Percentiles rank a stretch among this genome's conserved stretches.
phyloP scores from a whole-genome alignment of 1,284 basidiomycete genomes.

The Thecaphora thlaspeos region DNA sequence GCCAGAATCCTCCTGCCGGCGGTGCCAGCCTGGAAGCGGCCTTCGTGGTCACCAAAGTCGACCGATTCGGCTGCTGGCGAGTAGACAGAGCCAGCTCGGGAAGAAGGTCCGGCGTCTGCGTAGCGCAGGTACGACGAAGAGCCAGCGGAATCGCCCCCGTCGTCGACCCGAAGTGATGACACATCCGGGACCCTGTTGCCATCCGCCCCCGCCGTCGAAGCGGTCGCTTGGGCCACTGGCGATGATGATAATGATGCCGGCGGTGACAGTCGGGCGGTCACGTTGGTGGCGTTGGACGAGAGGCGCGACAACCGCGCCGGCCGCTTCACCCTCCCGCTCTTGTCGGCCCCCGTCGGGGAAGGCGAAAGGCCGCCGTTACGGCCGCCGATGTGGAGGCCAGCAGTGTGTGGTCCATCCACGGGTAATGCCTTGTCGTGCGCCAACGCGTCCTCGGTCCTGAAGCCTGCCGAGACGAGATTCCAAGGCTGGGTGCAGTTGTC shows the following conservation, averaged over 20 bases:
- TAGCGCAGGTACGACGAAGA: too few relatives aligned
- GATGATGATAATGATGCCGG: constrained; percentile 12
- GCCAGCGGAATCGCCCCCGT: background rate
- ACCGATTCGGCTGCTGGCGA: background rate
- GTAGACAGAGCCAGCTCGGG: too few relatives aligned
- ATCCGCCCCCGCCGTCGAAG: constrained; percentile 11
- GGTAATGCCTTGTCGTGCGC: background rate
- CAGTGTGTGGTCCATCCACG: background rate
- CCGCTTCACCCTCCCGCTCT: constrained; percentile 8
- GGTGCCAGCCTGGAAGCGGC: constrained; percentile 7
- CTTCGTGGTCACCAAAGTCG: background rate
- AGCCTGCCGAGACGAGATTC: constrained; percentile 6
- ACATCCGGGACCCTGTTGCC: constrained; percentile 5
- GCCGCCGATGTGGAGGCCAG: constrained; percentile 1
- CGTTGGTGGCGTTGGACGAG: constrained; percentile 23
- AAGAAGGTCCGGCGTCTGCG: too few relatives aligned
- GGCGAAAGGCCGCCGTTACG: constrained; percentile 6
- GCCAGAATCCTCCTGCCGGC: constrained; percentile 14
- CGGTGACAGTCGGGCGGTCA: constrained; percentile 14
- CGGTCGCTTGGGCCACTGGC: background rate
- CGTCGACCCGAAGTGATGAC: constrained; percentile 2
- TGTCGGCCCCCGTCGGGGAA: background rate
- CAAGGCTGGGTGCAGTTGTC: constrained; percentile 24
- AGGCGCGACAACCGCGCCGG: constrained; percentile 26
- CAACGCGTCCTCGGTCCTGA: background rate